Evolutionary conservation across 176 grass and related monocot species (phyloP), one percentile per base, ranked within the genome.

Genomic region (Hyparrhenia diplandra): DNA sequence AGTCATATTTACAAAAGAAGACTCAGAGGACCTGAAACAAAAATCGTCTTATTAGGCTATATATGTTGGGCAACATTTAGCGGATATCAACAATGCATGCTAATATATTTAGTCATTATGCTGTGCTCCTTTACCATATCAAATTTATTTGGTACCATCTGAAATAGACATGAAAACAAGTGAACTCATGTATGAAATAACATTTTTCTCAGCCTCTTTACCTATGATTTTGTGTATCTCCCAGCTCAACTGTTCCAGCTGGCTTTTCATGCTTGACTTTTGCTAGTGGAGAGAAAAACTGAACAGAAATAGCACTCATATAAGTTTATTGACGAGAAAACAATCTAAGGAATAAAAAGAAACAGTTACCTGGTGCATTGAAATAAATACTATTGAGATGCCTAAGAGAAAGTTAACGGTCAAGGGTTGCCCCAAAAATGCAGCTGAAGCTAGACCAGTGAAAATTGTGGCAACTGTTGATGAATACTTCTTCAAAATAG

Each of bases 391-490:
- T 86, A 98, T 93, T 40, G 95, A 98, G 36, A 98, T 91, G 59
- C 95, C 95, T 69, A 98, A 77, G 35, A 98, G 83, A 84, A 98
- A 98, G 79, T 98, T 98, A 81, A 98, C 83, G 10, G 95, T 98
- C 71, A 98, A 87, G 35, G 92, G 80, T 86, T 98, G 96, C 66
- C 92, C 96, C 84, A 98, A 89, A 81, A 98, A 93, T 72, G 84
- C 86, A 65, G 92, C 96, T 35, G 96, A 98, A 72, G 92, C 92
- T 84, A 98, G 75, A 40, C 96, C 96, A 61, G 96, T 98, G 77
- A 98, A 98, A 84, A 98, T 95, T 18, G 96, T 98, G 40, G 96
- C 96, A 82, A 98, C 96, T 18, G 96, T 98, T 69, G 96, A 98
- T 27, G 96, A 98, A 81, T 98, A 98, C 73, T 98, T 98, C 90